Conservation (phyloP, 106 monocot species). For the Gastrodia elata region DNA sequence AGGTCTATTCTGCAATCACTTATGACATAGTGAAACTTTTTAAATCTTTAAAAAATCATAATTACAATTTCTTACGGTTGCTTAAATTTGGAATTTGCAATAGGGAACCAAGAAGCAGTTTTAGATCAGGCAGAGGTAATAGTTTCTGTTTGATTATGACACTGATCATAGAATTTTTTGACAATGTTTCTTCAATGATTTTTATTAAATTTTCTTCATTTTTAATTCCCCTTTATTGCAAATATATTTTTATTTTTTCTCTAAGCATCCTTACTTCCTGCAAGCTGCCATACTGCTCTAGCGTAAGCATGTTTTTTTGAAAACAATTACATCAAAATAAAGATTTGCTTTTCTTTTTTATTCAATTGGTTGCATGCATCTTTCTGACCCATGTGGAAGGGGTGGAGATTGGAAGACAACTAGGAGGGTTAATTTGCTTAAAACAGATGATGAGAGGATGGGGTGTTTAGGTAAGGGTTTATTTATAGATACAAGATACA, state of each 20-base stretch:
- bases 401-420: not conserved
- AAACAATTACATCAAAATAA: not conserved
- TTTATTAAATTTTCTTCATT: not conserved
- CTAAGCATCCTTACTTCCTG: not conserved
- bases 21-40: not conserved
- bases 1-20: slow-evolving; percentile 8
- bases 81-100: slow-evolving; percentile 13
- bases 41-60: not conserved
- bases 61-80: not conserved
- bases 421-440: not conserved
- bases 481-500: not conserved
- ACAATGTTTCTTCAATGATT: not conserved
- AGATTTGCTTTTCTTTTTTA: not conserved
- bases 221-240: not conserved
- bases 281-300: not conserved
- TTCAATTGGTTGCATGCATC: not conserved
- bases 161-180: not conserved
- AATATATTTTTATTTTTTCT: not conserved
- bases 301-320: not conserved
- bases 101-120: slow-evolving; percentile 12
- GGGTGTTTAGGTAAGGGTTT: not conserved
- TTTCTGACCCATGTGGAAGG: not conserved
- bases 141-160: not conserved
- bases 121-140: slow-evolving; percentile 21
- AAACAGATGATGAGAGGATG: not conserved